Evolutionary conservation across 2,329 filamentous ascomycete genomes (phyloP).

Genomic region (Waltergamsia citrina): DNA sequence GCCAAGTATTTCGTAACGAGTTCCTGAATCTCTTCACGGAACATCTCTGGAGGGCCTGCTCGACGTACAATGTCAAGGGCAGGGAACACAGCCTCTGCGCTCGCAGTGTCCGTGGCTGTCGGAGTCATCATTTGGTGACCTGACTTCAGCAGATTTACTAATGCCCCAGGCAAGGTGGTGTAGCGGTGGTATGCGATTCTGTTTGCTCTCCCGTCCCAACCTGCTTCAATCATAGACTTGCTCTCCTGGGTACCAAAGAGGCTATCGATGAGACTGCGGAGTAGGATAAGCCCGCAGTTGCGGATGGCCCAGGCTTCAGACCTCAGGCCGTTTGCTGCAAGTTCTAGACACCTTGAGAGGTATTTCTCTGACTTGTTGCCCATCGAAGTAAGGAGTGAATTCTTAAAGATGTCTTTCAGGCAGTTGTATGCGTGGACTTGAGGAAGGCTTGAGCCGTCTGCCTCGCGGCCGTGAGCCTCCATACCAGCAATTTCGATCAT

Average conservation of each 20-base stretch:
- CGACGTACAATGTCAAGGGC: slow-evolving; percentile 73
- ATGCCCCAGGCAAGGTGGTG: slow-evolving; percentile 51
- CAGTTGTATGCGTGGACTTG: slow-evolving; percentile 96
- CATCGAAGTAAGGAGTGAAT: slow-evolving; percentile 64
- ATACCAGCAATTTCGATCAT: slow-evolving; percentile 49
- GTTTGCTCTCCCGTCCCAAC: slow-evolving; percentile 54
- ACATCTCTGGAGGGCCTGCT: slow-evolving; percentile 52
- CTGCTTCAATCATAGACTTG: slow-evolving; percentile 50
- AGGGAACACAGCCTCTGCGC: slow-evolving; percentile 68
- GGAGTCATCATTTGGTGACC: slow-evolving; percentile 34
- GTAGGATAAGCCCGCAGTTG: slow-evolving; percentile 84
- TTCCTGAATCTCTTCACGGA: slow-evolving; percentile 43
- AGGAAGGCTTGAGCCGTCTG: slow-evolving; percentile 59
- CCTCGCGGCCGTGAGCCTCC: slow-evolving; percentile 43
- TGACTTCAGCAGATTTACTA: slow-evolving; percentile 51
- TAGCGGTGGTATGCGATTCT: slow-evolving; percentile 64
- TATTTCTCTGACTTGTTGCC: slow-evolving; percentile 64
- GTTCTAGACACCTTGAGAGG: slow-evolving; percentile 61
- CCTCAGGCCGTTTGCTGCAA: slow-evolving; percentile 73
- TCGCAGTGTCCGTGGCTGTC: slow-evolving; percentile 17
- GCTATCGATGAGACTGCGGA: slow-evolving; percentile 74
- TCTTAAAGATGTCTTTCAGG: slow-evolving; percentile 84
- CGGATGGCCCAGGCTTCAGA: slow-evolving; percentile 88
- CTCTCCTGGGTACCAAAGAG: slow-evolving; percentile 69
- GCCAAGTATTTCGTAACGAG: slow-evolving; percentile 54